Evolutionary conservation across 495 filamentous ascomycete species (phyloP).

Genomic region (Penicillium paxilli): DNA sequence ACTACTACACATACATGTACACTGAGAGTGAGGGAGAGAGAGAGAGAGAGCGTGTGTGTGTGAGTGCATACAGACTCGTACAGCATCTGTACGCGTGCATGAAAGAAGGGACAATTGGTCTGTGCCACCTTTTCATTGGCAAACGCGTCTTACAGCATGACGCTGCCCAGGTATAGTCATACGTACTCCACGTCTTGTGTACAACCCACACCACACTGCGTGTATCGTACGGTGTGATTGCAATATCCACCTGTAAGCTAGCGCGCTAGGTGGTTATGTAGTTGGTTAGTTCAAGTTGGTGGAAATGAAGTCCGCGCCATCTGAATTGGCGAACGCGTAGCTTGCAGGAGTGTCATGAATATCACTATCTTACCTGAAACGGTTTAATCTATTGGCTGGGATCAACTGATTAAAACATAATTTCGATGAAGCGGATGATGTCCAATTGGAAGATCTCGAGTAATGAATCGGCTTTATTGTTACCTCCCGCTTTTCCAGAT

Average conservation of each 20-base stretch:
- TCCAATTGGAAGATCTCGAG: neutral
- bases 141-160: neutral
- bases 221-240: neutral
- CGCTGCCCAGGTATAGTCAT: neutral
- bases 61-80: neutral
- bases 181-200: neutral
- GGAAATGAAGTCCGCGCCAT: neutral
- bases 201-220: neutral
- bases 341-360: neutral
- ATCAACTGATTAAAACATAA: neutral
- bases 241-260: neutral
- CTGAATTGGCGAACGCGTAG: neutral
- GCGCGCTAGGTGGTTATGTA: too few species aligned
- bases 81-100: neutral
- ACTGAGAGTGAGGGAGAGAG: too few species aligned
- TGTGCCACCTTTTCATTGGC: neutral
- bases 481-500: too few species aligned
- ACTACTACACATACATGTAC: too few species aligned
- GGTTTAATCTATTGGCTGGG: neutral
- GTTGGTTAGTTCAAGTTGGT: too few species aligned
- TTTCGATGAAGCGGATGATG: neutral
- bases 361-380: conserved; percentile 1
- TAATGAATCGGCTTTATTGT: too few species aligned
- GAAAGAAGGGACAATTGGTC: neutral
- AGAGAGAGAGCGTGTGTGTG: neutral